Evolutionary conservation across 1,284 basidiomycete genomes (phyloP).

Genomic region (Trametes pubescens): DNA sequence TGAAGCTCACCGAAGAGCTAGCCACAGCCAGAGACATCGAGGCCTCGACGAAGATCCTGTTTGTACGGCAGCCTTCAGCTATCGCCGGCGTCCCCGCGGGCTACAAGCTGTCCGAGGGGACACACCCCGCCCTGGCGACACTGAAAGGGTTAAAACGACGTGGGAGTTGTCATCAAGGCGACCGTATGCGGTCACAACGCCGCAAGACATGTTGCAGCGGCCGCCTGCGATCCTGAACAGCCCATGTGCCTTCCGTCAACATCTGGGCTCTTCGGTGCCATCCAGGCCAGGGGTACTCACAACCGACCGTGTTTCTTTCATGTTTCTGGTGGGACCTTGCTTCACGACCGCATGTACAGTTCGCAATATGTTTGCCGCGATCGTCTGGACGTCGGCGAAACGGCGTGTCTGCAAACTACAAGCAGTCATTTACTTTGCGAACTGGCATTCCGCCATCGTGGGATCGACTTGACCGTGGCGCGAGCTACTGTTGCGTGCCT

Average conservation of each 20-base stretch:
- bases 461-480: too few relatives aligned
- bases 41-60: background rate
- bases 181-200: constrained; percentile 6
- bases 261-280: background rate
- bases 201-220: background rate
- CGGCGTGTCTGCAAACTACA: too few relatives aligned
- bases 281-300: background rate
- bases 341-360: background rate
- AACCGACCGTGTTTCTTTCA: background rate
- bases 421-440: too few relatives aligned
- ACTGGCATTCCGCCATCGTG: too few relatives aligned
- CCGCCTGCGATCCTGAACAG: background rate
- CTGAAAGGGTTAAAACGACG: background rate
- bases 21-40: constrained; percentile 5
- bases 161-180: constrained; percentile 3
- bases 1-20: constrained; percentile 7
- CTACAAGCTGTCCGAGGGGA: background rate
- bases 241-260: background rate
- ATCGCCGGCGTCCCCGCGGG: background rate
- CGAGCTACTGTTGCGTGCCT: too few relatives aligned
- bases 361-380: background rate
- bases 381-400: too few relatives aligned
- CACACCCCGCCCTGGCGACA: background rate
- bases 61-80: background rate
- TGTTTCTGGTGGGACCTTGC: background rate